These are phyloP conservation scores for Rhodocollybia butyracea DNA, from an alignment of 768 basidiomycete genomes.

Conservation along the genomic window DNA sequence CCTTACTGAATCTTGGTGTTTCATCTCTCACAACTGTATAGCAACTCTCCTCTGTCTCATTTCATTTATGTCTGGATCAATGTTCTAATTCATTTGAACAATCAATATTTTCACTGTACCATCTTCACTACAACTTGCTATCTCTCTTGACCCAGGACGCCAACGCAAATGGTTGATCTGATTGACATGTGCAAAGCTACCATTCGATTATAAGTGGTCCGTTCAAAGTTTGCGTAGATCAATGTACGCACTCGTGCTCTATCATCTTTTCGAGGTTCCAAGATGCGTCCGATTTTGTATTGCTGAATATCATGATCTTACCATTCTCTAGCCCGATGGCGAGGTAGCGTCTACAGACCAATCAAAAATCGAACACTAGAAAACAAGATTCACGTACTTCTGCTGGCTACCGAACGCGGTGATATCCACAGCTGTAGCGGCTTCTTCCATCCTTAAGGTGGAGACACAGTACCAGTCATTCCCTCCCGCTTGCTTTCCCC, in stretches of 20 bases:
- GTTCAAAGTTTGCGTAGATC: neutral
- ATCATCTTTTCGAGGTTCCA: slow-evolving; percentile 51
- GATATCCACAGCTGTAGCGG: slow-evolving; percentile 82
- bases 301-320: slow-evolving; percentile 60
- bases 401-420: slow-evolving; percentile 32
- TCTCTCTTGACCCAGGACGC: slow-evolving; percentile 50
- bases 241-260: slow-evolving; percentile 43
- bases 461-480: slow-evolving; percentile 53
- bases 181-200: slow-evolving; percentile 69
- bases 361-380: neutral
- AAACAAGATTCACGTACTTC: slow-evolving; percentile 35
- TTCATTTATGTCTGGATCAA: slow-evolving; percentile 38
- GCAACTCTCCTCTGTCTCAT: slow-evolving; percentile 34
- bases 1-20: slow-evolving; percentile 49
- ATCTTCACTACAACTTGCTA: slow-evolving; percentile 93
- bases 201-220: slow-evolving; percentile 1
- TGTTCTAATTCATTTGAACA: slow-evolving; percentile 52
- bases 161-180: slow-evolving; percentile 83
- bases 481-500: slow-evolving; percentile 46
- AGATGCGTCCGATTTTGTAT: slow-evolving; percentile 21
- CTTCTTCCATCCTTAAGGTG: slow-evolving; percentile 68
- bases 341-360: slow-evolving; percentile 43
- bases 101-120: slow-evolving; percentile 79
- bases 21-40: slow-evolving; percentile 67
- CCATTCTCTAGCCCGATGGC: slow-evolving; percentile 89